Percentiles rank a stretch among this genome's conserved stretches.
Evolutionary conservation across 2,329 filamentous ascomycete genomes (phyloP).

Genomic region (Aspergillus hiratsukae): DNA sequence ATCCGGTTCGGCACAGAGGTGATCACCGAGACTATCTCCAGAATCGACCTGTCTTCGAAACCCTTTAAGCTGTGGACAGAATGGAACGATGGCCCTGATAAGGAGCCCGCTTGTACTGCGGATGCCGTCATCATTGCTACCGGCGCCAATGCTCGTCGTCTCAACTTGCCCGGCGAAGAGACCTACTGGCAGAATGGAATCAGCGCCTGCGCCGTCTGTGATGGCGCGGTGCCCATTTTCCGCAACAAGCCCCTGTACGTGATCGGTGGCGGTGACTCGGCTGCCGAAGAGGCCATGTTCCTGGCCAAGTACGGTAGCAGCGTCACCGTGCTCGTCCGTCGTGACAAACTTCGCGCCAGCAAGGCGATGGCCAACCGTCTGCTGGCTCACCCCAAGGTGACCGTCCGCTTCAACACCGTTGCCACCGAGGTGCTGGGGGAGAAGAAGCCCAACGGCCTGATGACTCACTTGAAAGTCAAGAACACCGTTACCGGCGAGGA

Average conservation of each 20-base stretch:
- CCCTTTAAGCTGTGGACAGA: conserved; percentile 95
- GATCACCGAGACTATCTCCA: conserved; percentile 85
- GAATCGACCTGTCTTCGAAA: conserved; percentile 74
- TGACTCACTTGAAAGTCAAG: conserved; percentile 82
- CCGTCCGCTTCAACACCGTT: conserved; percentile 78
- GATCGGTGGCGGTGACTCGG: conserved; percentile 93
- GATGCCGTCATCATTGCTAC: conserved; percentile 93
- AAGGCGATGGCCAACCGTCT: conserved; percentile 89
- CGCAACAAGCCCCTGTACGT: conserved; percentile 92
- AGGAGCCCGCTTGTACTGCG: conserved; percentile 72
- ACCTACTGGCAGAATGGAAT: conserved; percentile 98
- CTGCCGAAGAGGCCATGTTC: conserved; percentile 95
- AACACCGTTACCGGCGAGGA: conserved; percentile 69
- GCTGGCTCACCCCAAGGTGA: conserved; percentile 79
- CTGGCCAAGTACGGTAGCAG: conserved; percentile 95
- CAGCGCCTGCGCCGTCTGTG: conserved; percentile 93
- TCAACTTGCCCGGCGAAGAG: conserved; percentile 82
- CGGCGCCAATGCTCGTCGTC: conserved; percentile 81
- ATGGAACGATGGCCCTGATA: conserved; percentile 67
- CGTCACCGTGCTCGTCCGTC: conserved; percentile 88
- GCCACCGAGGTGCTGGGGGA: conserved; percentile 82
- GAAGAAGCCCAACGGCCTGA: conserved; percentile 67
- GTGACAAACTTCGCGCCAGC: conserved; percentile 78
- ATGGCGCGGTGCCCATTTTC: conserved; percentile 96
- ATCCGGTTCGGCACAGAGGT: conserved; percentile 89